phyloP scores from a whole-genome alignment of 78 protist genomes.

The Planoprotostelium fungivorum region DNA sequence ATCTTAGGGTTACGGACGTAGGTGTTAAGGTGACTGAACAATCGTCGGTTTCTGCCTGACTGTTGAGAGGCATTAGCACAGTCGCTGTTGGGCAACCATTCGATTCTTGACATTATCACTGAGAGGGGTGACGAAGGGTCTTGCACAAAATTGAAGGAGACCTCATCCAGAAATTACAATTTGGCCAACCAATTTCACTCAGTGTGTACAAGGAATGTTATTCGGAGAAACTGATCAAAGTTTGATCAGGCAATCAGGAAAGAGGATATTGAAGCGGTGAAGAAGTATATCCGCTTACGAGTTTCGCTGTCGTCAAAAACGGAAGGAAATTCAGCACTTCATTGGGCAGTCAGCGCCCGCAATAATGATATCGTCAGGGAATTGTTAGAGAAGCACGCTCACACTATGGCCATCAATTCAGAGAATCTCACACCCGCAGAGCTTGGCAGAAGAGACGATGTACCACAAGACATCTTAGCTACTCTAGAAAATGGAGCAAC shows the following conservation, averaged over 20 bases:
- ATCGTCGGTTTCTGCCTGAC: background rate
- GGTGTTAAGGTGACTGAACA: background rate
- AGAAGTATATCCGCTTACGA: background rate
- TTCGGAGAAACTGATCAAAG: background rate
- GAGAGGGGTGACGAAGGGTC: background rate
- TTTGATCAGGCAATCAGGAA: background rate
- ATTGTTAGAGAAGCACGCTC: background rate
- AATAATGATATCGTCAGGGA: background rate
- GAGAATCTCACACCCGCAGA: background rate
- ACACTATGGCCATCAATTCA: background rate
- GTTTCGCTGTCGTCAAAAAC: background rate
- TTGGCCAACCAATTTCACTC: background rate
- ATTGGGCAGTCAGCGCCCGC: background rate
- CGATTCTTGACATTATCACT: background rate
- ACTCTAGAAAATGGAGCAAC: background rate
- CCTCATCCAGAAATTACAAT: background rate
- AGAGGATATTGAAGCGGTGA: background rate
- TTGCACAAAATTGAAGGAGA: background rate
- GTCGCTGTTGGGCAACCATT: background rate
- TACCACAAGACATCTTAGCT: background rate
- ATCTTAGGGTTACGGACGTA: background rate
- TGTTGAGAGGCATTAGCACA: background rate
- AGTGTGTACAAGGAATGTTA: background rate
- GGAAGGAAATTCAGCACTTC: background rate
- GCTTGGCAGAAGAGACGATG: background rate